phyloP scores from a whole-genome alignment of 2,329 filamentous ascomycete genomes.

The Phaeophleospora eucalypticola region DNA sequence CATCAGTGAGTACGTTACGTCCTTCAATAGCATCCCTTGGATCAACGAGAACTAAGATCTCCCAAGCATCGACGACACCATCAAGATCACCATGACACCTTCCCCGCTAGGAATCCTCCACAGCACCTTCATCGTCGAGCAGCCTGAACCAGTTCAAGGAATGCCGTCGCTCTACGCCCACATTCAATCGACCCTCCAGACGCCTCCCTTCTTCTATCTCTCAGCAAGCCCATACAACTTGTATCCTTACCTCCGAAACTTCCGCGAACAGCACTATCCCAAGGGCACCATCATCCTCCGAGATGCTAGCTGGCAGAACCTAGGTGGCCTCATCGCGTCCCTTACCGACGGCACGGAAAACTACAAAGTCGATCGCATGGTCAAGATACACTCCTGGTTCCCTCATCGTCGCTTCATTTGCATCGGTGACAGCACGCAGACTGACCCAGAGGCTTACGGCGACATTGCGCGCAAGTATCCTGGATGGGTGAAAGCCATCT shows the following conservation, averaged over 20 bases:
- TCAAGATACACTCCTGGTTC: constrained; percentile 73
- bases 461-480: constrained; percentile 67
- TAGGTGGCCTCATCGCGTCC: constrained; percentile 72
- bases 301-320: constrained; percentile 79
- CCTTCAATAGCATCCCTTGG: too few species aligned
- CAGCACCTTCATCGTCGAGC: constrained; percentile 73
- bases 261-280: constrained; percentile 67
- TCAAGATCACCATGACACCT: constrained; percentile 82
- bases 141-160: constrained; percentile 63
- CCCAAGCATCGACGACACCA: constrained; percentile 74
- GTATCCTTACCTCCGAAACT: constrained; percentile 77
- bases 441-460: constrained; percentile 84
- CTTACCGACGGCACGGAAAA: constrained; percentile 76
- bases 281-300: constrained; percentile 78
- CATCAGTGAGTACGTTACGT: constrained; percentile 66
- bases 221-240: constrained; percentile 93
- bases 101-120: constrained; percentile 75
- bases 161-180: constrained; percentile 82
- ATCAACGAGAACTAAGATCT: neutral
- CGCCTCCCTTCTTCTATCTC: constrained; percentile 84
- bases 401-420: constrained; percentile 75
- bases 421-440: constrained; percentile 88
- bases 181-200: constrained; percentile 52
- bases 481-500: constrained; percentile 76
- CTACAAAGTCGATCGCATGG: constrained; percentile 80